Percentiles rank a stretch among this genome's conserved stretches.
These are phyloP conservation scores for Globisporangium uncinulatum DNA, from an alignment of 352 stramenopile genomes.

Conservation along the genomic window DNA sequence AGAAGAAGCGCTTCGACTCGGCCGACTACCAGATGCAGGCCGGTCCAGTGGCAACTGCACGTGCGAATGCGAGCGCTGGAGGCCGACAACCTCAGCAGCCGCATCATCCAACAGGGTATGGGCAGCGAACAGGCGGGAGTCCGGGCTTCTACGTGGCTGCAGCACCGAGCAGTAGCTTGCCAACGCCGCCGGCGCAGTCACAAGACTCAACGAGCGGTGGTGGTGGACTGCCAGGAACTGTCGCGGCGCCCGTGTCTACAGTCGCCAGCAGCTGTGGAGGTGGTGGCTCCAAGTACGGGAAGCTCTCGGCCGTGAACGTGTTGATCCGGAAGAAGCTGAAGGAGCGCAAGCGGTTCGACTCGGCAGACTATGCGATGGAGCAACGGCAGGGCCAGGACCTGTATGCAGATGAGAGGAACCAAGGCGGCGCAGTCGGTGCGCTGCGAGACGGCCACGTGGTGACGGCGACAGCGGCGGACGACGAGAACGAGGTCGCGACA, in stretches of 20 bases:
- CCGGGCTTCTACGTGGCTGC: conserved; percentile 3
- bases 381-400: conserved; percentile 26
- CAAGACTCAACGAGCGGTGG: too few species aligned
- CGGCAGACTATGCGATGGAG: conserved; percentile 73
- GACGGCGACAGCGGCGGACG: not conserved
- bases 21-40: conserved; percentile 27
- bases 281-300: conserved; percentile 45
- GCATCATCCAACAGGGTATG: not conserved
- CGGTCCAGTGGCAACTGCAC: not conserved
- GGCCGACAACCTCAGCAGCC: not conserved
- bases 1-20: conserved; percentile 35
- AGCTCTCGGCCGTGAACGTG: conserved; percentile 62
- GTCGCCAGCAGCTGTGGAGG: not conserved
- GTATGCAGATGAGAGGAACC: conserved; percentile 9
- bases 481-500: not conserved
- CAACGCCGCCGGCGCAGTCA: not conserved
- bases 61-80: not conserved
- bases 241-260: not conserved
- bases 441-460: conserved; percentile 17
- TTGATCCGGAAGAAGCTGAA: conserved; percentile 74
- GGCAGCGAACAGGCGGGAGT: not conserved
- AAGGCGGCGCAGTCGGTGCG: conserved; percentile 15
- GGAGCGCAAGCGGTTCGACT: conserved; percentile 81
- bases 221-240: not conserved
- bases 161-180: not conserved